These are phyloP conservation scores for Tolypocladium tropicale DNA, from an alignment of 2,329 filamentous ascomycete genomes.

Conservation along the genomic window DNA sequence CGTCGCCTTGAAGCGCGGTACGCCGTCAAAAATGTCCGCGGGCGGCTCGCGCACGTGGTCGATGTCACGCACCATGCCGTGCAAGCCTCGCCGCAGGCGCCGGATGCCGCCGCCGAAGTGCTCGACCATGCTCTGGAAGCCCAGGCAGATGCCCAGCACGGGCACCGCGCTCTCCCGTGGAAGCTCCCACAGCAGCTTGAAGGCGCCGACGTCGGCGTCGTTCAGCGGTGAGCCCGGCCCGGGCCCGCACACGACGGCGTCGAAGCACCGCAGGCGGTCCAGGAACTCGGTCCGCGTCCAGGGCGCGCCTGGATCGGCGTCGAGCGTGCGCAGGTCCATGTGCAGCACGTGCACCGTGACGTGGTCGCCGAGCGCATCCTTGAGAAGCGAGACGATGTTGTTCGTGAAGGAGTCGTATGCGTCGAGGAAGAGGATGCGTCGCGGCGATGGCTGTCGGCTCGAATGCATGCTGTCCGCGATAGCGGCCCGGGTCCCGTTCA, in stretches of 20 bases:
- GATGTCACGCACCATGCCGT: constrained; percentile 69
- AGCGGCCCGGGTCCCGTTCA: too few relatives aligned
- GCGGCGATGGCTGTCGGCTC: constrained; percentile 4
- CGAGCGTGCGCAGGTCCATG: constrained; percentile 40
- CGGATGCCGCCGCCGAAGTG: constrained; percentile 57
- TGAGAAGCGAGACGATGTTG: constrained; percentile 79
- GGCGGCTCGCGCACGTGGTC: constrained; percentile 33
- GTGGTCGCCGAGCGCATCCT: constrained; percentile 54
- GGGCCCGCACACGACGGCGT: constrained; percentile 82
- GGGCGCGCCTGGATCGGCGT: constrained; percentile 47
- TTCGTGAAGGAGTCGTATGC: constrained; percentile 96
- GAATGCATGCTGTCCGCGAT: not conserved
- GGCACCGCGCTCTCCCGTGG: constrained; percentile 52
- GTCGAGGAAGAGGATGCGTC: constrained; percentile 74
- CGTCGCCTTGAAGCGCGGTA: constrained; percentile 56
- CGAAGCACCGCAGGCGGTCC: constrained; percentile 45
- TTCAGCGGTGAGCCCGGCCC: constrained; percentile 74
- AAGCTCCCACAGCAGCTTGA: constrained; percentile 65
- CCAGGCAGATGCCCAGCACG: constrained; percentile 79
- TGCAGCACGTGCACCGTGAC: constrained; percentile 42
- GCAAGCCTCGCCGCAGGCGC: constrained; percentile 60
- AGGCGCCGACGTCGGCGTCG: constrained; percentile 70
- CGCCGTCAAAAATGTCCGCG: constrained; percentile 53
- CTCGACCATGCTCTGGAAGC: constrained; percentile 72
- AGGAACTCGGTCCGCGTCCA: constrained; percentile 34